These are phyloP conservation scores for Lipomyces orientalis DNA, from an alignment of 805 yeast species.

Conservation along the genomic window DNA sequence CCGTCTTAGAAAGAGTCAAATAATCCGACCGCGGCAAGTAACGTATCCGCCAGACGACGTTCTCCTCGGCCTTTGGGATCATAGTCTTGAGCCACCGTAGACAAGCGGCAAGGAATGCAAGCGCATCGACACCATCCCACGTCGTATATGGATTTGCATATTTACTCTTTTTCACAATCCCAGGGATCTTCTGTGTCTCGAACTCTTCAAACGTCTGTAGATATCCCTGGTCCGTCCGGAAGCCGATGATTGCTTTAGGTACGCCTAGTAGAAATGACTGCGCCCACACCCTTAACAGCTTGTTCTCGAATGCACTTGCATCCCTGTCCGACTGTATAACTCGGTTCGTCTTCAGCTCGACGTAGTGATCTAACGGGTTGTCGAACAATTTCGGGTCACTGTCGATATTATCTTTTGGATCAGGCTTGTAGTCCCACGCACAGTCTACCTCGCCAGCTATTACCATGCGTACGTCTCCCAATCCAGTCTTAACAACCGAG, in stretches of 20 bases:
- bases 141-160: constrained; percentile 40
- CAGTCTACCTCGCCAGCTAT: constrained; percentile 94
- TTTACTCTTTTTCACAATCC: constrained; percentile 60
- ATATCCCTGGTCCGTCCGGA: constrained; percentile 73
- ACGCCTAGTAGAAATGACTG: constrained; percentile 90
- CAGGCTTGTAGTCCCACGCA: constrained; percentile 79
- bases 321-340: constrained; percentile 62
- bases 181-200: constrained; percentile 78
- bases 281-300: constrained; percentile 85
- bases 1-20: constrained; percentile 22
- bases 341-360: constrained; percentile 78
- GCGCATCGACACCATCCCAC: constrained; percentile 75
- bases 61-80: constrained; percentile 50
- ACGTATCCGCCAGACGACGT: constrained; percentile 60
- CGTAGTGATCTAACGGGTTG: constrained; percentile 72
- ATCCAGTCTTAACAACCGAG: constrained; percentile 82
- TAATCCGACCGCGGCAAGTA: constrained; percentile 44
- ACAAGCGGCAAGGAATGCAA: constrained; percentile 86
- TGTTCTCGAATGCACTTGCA: constrained; percentile 71
- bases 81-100: constrained; percentile 73
- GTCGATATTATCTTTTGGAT: constrained; percentile 39
- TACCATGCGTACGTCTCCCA: constrained; percentile 70
- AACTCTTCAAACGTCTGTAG: constrained; percentile 74
- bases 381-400: constrained; percentile 36
- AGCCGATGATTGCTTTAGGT: constrained; percentile 81